Evolutionary conservation across 2,329 filamentous ascomycete genomes (phyloP).

Genomic region (Curvularia spicifera): DNA sequence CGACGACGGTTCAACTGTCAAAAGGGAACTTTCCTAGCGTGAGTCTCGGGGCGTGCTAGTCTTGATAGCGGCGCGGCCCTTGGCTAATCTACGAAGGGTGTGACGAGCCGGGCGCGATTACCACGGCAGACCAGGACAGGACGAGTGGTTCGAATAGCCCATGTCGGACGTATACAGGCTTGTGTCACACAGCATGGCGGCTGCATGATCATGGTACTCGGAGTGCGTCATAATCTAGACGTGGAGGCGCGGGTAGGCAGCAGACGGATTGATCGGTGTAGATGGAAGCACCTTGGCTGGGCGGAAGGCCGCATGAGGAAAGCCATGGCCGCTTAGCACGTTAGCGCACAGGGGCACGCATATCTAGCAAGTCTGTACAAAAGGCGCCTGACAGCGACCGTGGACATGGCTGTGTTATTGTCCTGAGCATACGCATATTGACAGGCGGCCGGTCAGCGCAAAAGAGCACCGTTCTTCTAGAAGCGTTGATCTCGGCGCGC

Average conservation of each 20-base stretch:
- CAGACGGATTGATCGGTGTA: conserved; percentile 7
- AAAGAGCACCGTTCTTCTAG: conserved; percentile 13
- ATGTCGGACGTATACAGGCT: not conserved
- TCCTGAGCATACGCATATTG: conserved; percentile 1
- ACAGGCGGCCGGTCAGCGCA: not conserved
- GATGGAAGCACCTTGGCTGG: not conserved
- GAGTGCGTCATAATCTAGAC: conserved; percentile 1
- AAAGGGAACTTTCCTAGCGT: not conserved
- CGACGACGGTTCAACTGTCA: not conserved
- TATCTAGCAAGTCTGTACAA: no score
- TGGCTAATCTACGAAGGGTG: not conserved
- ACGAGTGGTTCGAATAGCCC: not conserved
- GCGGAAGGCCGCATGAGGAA: conserved; percentile 11
- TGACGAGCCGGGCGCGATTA: not conserved
- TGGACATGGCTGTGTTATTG: no score
- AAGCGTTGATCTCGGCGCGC: conserved; percentile 17
- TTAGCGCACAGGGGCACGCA: not conserved
- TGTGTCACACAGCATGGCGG: not conserved
- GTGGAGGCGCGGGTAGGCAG: conserved; percentile 1
- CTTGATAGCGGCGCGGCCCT: not conserved
- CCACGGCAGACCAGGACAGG: not conserved
- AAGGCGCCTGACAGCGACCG: not conserved
- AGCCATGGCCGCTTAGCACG: conserved; percentile 1
- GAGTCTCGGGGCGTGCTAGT: not conserved
- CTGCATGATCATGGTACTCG: conserved; percentile 5